Evolutionary conservation across 2,329 filamentous ascomycete genomes (phyloP).

Genomic region (Hypomyces perniciosus): DNA sequence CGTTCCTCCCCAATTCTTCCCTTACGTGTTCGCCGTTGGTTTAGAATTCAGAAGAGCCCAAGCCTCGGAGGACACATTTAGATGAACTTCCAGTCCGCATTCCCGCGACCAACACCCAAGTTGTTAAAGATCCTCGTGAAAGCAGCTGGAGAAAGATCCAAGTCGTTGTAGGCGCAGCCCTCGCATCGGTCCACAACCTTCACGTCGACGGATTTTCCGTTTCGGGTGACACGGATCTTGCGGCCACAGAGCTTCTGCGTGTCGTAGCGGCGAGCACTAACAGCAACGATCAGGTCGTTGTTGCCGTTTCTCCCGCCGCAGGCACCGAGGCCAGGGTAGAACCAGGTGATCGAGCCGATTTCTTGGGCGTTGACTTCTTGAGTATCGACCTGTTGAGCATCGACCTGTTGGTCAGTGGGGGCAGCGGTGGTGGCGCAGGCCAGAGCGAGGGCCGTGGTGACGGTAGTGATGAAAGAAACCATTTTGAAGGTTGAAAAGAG

Average conservation of each 20-base stretch:
- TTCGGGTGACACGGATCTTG: constrained; percentile 55
- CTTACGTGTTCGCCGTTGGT: not conserved
- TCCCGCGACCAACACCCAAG: constrained; percentile 19
- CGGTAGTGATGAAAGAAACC: constrained; percentile 6
- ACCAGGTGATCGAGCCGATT: constrained; percentile 42
- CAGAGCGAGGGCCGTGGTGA: constrained; percentile 3
- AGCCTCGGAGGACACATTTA: constrained; percentile 3
- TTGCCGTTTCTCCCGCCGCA: constrained; percentile 55
- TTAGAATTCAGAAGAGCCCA: not conserved
- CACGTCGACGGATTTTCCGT: constrained; percentile 45
- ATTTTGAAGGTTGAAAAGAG: constrained; percentile 1
- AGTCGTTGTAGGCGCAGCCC: constrained; percentile 39
- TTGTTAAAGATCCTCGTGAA: constrained; percentile 40
- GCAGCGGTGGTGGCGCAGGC: constrained; percentile 8
- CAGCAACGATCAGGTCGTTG: constrained; percentile 56
- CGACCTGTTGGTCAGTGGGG: not conserved
- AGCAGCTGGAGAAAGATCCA: constrained; percentile 43
- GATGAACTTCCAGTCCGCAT: constrained; percentile 23
- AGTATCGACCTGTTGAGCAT: constrained; percentile 36
- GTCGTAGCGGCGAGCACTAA: constrained; percentile 64
- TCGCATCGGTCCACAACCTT: constrained; percentile 63
- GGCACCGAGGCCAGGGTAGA: constrained; percentile 58
- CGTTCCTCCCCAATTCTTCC: not conserved
- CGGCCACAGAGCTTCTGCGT: constrained; percentile 53
- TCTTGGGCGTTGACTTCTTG: not conserved